Conservation (phyloP, 2,329 filamentous ascomycete species). For the Talaromyces sp. region DNA sequence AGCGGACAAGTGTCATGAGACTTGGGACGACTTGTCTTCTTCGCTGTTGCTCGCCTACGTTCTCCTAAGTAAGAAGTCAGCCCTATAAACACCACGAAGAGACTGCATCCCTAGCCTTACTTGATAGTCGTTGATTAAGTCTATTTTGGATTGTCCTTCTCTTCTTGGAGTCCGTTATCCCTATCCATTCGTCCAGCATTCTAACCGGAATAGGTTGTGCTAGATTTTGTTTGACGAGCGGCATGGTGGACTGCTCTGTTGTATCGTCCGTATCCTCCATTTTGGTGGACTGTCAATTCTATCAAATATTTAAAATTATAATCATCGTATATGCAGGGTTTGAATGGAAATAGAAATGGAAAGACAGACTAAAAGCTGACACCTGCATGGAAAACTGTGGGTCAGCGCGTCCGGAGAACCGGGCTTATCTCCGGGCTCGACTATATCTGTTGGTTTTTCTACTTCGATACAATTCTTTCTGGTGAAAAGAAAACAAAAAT, state of each 20-base stretch:
- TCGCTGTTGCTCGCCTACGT: slow-evolving; percentile 3
- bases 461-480: neutral
- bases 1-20: neutral
- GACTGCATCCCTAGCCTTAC: neutral
- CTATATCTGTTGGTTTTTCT: neutral
- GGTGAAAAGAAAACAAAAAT: too few species aligned
- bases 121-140: slow-evolving; percentile 6
- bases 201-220: neutral
- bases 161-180: slow-evolving; percentile 2
- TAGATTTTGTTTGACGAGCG: neutral
- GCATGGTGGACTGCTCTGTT: neutral
- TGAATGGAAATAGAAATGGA: neutral
- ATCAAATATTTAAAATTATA: neutral
- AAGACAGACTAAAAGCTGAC: neutral
- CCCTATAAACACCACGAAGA: neutral
- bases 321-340: neutral
- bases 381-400: neutral
- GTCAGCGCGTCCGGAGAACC: neutral
- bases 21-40: neutral
- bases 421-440: neutral
- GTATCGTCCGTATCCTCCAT: neutral
- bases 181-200: slow-evolving; percentile 6
- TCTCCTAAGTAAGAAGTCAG: neutral
- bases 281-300: neutral
- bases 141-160: slow-evolving; percentile 9